These are phyloP conservation scores for Aegilops tauschii DNA, from an alignment of 176 grass and related monocot species.

Conservation along the genomic window DNA sequence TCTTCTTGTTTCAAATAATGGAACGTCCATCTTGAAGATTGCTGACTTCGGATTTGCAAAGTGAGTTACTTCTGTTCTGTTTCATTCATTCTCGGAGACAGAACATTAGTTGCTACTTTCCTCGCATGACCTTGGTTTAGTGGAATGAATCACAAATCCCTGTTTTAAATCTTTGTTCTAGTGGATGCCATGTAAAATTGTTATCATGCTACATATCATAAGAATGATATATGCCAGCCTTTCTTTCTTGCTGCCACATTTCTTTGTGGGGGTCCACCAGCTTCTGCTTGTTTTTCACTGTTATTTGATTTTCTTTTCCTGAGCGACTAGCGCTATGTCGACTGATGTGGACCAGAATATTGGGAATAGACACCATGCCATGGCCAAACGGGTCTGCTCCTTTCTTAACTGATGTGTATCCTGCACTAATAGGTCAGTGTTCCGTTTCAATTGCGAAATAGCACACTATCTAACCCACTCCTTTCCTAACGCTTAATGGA, in stretches of 20 bases:
- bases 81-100: slow-evolving; percentile 5
- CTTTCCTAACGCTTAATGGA: neutral
- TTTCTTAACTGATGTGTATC: slow-evolving; percentile 12
- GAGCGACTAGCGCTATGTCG: neutral
- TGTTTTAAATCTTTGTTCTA: slow-evolving; percentile 17
- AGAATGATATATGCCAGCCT: neutral
- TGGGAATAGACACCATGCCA: neutral
- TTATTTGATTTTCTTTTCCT: slow-evolving; percentile 22
- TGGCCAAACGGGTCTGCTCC: neutral
- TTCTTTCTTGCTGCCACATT: neutral
- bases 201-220: neutral
- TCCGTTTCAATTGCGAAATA: neutral
- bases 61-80: slow-evolving; percentile 51
- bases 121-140: neutral
- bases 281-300: slow-evolving; percentile 2
- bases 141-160: slow-evolving; percentile 2
- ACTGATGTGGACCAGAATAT: neutral
- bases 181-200: neutral
- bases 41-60: slow-evolving; percentile 99
- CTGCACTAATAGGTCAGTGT: neutral
- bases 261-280: slow-evolving; percentile 7
- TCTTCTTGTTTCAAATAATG: slow-evolving; percentile 73
- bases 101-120: slow-evolving; percentile 5
- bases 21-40: slow-evolving; percentile 84
- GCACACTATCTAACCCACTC: neutral